These are phyloP conservation scores for Centrapalus pauciflorus DNA, from an alignment of 129 eudicot genomes.

Conservation along the genomic window DNA sequence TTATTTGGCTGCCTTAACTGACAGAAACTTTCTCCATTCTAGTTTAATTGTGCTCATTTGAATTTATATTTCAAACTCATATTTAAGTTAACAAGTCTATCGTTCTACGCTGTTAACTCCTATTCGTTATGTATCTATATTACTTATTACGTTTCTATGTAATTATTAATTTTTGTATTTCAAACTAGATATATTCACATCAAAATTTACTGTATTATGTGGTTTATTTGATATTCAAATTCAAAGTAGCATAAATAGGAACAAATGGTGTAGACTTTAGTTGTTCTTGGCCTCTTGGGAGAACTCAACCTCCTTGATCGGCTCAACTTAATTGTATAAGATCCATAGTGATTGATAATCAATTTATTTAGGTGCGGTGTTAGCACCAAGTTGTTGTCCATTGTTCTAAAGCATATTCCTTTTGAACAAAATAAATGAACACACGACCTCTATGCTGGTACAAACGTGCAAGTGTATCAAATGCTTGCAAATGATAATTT, in stretches of 20 bases:
- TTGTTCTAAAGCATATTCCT: neutral
- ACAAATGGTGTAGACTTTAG: neutral
- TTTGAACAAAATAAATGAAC: neutral
- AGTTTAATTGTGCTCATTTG: neutral
- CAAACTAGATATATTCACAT: neutral
- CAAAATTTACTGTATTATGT: neutral
- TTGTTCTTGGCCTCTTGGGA: neutral
- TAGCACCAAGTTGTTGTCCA: neutral
- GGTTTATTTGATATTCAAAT: neutral
- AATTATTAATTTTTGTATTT: neutral
- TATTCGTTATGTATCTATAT: neutral
- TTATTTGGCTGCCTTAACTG: neutral
- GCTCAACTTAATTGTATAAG: neutral
- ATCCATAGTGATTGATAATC: neutral
- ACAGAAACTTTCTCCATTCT: neutral
- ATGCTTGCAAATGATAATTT: neutral
- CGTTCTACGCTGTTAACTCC: neutral
- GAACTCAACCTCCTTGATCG: neutral
- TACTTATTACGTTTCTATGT: neutral
- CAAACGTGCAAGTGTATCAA: neutral
- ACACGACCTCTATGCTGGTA: neutral
- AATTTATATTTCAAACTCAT: neutral
- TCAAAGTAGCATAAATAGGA: neutral
- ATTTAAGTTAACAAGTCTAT: neutral
- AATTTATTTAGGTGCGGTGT: too few species aligned